phyloP scores from a whole-genome alignment of 2,329 filamentous ascomycete species.

The Leptographium wingfieldii region DNA sequence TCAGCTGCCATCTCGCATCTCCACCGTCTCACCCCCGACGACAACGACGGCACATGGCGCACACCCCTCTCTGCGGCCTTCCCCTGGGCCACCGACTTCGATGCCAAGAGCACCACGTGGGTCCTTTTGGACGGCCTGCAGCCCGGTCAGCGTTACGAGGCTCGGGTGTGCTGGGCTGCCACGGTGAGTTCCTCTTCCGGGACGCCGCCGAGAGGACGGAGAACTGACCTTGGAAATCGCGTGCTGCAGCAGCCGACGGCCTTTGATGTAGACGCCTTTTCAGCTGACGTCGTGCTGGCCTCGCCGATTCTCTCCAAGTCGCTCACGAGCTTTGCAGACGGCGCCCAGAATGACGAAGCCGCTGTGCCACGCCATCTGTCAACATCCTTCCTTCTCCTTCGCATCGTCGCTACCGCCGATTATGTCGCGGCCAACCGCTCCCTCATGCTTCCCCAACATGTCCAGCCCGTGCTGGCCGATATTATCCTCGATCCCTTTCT shows the following conservation, averaged over 20 bases:
- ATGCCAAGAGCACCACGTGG: slow-evolving; percentile 63
- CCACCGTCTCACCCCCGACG: slow-evolving; percentile 4
- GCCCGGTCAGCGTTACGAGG: slow-evolving; percentile 72
- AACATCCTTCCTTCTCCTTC: slow-evolving; percentile 55
- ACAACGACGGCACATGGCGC: slow-evolving; percentile 31
- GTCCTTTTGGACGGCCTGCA: slow-evolving; percentile 58
- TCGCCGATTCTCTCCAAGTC: slow-evolving; percentile 51
- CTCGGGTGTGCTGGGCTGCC: slow-evolving; percentile 86
- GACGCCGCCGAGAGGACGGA: too few species aligned
- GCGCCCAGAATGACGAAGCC: not conserved
- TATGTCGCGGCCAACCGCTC: slow-evolving; percentile 65
- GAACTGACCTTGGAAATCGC: too few species aligned
- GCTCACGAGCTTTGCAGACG: slow-evolving; percentile 40
- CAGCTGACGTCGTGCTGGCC: slow-evolving; percentile 47
- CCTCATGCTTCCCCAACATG: slow-evolving; percentile 53
- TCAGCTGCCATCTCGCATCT: slow-evolving; percentile 7
- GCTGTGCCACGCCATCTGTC: not conserved
- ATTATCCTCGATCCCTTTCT: slow-evolving; percentile 72
- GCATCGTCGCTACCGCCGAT: slow-evolving; percentile 64
- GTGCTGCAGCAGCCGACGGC: slow-evolving; percentile 66
- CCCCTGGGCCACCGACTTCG: slow-evolving; percentile 36
- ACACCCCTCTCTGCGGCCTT: slow-evolving; percentile 57
- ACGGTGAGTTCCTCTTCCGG: slow-evolving; percentile 47
- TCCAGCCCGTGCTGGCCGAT: slow-evolving; percentile 66
- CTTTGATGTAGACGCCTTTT: slow-evolving; percentile 57